These are phyloP conservation scores for Spergularia azorica DNA, from an alignment of 179 eudicot species.

Conservation along the genomic window DNA sequence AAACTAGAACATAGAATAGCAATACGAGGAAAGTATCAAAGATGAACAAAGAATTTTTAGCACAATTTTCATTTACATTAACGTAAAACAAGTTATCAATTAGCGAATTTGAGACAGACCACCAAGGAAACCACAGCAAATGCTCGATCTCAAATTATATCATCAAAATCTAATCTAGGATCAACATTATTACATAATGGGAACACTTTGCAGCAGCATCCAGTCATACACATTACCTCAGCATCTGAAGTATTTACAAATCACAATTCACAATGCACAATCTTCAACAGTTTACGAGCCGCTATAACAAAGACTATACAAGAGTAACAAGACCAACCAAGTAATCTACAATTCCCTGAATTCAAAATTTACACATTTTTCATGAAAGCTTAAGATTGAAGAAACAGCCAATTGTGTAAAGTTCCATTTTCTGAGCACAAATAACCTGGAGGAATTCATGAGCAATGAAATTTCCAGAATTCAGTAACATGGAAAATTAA, in stretches of 20 bases:
- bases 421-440: neutral
- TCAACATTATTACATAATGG: neutral
- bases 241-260: too few species aligned
- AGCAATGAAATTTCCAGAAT: neutral
- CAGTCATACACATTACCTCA: too few species aligned
- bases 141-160: neutral
- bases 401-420: neutral
- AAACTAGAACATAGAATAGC: neutral
- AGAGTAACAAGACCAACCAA: neutral
- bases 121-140: neutral
- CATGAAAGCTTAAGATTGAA: constrained; percentile 8
- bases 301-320: neutral
- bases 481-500: neutral
- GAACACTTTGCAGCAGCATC: neutral
- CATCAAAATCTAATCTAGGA: neutral
- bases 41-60: neutral
- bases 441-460: neutral
- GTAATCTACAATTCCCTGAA: neutral
- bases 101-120: neutral
- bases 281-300: too few species aligned
- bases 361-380: neutral
- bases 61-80: neutral
- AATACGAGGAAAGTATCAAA: neutral
- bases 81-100: neutral
- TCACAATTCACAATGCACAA: too few species aligned